These are phyloP conservation scores for Orbilia oligospora DNA, from an alignment of 2,329 filamentous ascomycete species.

Conservation along the genomic window DNA sequence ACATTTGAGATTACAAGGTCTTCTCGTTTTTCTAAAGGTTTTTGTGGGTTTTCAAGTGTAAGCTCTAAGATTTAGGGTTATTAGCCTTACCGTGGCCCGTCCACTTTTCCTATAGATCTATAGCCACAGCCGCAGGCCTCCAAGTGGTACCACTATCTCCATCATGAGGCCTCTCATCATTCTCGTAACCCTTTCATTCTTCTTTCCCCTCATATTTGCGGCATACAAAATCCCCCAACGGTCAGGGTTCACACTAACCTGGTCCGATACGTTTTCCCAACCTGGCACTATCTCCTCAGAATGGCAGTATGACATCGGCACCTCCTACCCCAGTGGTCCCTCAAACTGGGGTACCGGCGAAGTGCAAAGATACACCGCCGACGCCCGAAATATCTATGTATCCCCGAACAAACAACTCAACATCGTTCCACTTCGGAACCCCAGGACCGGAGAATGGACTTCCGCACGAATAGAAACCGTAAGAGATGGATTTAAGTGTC, in stretches of 20 bases:
- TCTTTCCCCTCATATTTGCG: constrained; percentile 16
- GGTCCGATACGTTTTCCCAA: constrained; percentile 61
- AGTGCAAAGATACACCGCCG: constrained; percentile 69
- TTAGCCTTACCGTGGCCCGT: background rate
- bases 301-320: constrained; percentile 69
- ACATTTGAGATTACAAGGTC: background rate
- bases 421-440: constrained; percentile 66
- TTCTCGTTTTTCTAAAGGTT: background rate
- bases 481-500: constrained; percentile 65
- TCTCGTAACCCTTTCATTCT: constrained; percentile 18
- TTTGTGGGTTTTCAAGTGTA: background rate
- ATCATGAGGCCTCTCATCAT: constrained; percentile 12
- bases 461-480: constrained; percentile 40
- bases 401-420: constrained; percentile 66
- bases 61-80: background rate
- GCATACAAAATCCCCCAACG: constrained; percentile 10
- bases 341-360: constrained; percentile 71
- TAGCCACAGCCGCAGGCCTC: too few species aligned
- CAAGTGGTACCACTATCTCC: background rate
- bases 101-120: background rate
- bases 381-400: constrained; percentile 67
- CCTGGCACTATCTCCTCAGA: constrained; percentile 66
- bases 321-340: constrained; percentile 69
- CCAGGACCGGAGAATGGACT: constrained; percentile 41
- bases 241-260: constrained; percentile 39